Evolutionary conservation across 192 early-diverging fungal species (phyloP).

Genomic region (Coemansia biformis): DNA sequence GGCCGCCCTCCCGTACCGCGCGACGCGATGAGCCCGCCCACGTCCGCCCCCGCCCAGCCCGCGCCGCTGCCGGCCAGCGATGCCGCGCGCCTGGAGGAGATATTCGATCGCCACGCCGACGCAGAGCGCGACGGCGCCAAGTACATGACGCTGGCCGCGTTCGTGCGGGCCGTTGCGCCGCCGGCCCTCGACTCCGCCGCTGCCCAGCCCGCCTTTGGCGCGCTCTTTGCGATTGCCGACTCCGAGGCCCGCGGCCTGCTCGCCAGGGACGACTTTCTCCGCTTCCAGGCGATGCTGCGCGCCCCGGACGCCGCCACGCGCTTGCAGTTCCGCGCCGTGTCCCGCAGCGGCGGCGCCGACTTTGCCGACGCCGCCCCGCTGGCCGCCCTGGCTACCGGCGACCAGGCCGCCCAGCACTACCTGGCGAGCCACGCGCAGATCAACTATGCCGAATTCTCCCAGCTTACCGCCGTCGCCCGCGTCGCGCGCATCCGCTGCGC

Average conservation of each 20-base stretch:
- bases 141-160: conserved; percentile 47
- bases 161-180: conserved; percentile 36
- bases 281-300: conserved; percentile 49
- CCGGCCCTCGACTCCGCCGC: conserved; percentile 17
- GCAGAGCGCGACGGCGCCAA: conserved; percentile 25
- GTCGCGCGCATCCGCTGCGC: conserved; percentile 36
- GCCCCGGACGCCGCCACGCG: conserved; percentile 52
- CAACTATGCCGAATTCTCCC: conserved; percentile 34
- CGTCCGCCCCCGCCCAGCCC: neutral
- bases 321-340: conserved; percentile 47
- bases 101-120: conserved; percentile 46
- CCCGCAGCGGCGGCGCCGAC: conserved; percentile 5
- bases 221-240: conserved; percentile 54
- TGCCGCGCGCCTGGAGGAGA: conserved; percentile 25
- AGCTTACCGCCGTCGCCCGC: conserved; percentile 36
- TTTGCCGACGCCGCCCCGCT: conserved; percentile 11
- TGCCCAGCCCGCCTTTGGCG: neutral
- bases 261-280: conserved; percentile 50
- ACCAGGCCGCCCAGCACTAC: conserved; percentile 19
- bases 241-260: conserved; percentile 30
- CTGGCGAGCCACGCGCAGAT: conserved; percentile 20
- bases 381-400: conserved; percentile 13
- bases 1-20: no score
- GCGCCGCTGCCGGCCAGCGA: conserved; percentile 26
- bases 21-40: no score